Evolutionary conservation across 2,329 filamentous ascomycete species (phyloP).

Genomic region (Aspergillus felis): DNA sequence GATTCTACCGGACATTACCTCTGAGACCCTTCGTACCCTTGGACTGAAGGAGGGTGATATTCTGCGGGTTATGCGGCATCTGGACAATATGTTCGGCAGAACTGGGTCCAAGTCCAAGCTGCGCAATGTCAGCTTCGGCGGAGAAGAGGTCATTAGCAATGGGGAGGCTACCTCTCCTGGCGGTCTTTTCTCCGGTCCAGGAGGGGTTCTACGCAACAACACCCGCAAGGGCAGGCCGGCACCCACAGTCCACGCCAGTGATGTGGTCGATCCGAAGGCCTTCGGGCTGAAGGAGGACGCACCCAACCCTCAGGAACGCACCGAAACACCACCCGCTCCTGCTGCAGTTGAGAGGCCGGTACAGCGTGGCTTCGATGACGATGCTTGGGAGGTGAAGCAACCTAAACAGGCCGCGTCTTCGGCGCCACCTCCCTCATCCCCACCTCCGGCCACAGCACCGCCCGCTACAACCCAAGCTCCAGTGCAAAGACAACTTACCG

Average conservation of each 20-base stretch:
- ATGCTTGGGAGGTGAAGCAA: constrained; percentile 95
- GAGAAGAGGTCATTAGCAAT: constrained; percentile 51
- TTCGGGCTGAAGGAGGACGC: constrained; percentile 65
- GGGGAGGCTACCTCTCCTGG: constrained; percentile 58
- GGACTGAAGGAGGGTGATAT: constrained; percentile 97
- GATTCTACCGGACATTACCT: constrained; percentile 82
- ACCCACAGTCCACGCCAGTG: constrained; percentile 78
- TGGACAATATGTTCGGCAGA: constrained; percentile 77
- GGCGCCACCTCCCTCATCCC: constrained; percentile 37
- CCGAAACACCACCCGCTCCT: constrained; percentile 48
- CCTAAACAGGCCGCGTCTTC: constrained; percentile 52
- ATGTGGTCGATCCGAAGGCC: constrained; percentile 81
- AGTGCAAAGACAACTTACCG: constrained; percentile 51
- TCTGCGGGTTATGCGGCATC: constrained; percentile 83
- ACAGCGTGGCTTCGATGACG: constrained; percentile 77
- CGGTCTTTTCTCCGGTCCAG: constrained; percentile 86
- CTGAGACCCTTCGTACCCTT: constrained; percentile 74
- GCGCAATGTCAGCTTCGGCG: constrained; percentile 52
- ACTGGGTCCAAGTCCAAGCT: constrained; percentile 53
- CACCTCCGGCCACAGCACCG: constrained; percentile 28
- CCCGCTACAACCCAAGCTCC: constrained; percentile 30
- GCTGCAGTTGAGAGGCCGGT: constrained; percentile 48
- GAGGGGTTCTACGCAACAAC: constrained; percentile 88
- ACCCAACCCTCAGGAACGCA: constrained; percentile 36
- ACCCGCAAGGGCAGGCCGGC: constrained; percentile 87